Percentiles rank a stretch among this genome's conserved stretches.
Conservation (phyloP, 345 rosid genomes). For the Gossypium thurberi region DNA sequence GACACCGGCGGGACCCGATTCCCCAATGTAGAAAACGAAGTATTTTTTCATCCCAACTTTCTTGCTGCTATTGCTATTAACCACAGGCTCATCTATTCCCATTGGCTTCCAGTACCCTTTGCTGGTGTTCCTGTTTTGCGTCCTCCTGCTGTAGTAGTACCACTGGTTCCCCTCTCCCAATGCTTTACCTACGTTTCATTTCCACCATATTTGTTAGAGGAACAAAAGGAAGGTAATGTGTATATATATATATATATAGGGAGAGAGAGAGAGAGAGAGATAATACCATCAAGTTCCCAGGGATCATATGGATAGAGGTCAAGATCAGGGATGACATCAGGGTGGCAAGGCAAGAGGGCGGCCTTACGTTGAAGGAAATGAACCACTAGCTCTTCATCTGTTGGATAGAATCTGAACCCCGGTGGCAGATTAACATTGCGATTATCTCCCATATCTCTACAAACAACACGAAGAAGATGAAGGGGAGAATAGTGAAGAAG, state of each 20-base stretch:
- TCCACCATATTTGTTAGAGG: neutral
- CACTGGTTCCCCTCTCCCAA: slow-evolving; percentile 75
- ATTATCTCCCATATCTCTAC: slow-evolving; percentile 33
- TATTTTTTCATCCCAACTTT: slow-evolving; percentile 66
- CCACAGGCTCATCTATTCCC: slow-evolving; percentile 63
- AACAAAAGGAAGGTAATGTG: neutral
- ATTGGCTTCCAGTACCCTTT: slow-evolving; percentile 76
- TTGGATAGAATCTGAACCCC: slow-evolving; percentile 79
- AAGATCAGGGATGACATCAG: slow-evolving; percentile 94
- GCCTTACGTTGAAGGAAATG: slow-evolving; percentile 94
- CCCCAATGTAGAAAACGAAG: slow-evolving; percentile 50
- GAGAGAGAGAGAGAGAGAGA: no score
- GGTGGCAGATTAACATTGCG: slow-evolving; percentile 60
- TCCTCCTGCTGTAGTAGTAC: slow-evolving; percentile 80
- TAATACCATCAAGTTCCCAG: slow-evolving; percentile 81
- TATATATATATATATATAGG: no score
- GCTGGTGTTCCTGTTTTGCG: slow-evolving; percentile 47
- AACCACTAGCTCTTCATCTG: slow-evolving; percentile 87
- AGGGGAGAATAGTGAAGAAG: slow-evolving; percentile 10
- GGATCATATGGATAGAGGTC: slow-evolving; percentile 82
- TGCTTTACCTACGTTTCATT: slow-evolving; percentile 55
- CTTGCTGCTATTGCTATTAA: slow-evolving; percentile 30
- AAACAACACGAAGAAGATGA: neutral
- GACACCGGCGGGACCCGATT: slow-evolving; percentile 33
- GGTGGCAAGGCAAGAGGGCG: slow-evolving; percentile 77